Evolutionary conservation across 176 grass and related monocot species (phyloP).

Genomic region (Aegilops longissima): DNA sequence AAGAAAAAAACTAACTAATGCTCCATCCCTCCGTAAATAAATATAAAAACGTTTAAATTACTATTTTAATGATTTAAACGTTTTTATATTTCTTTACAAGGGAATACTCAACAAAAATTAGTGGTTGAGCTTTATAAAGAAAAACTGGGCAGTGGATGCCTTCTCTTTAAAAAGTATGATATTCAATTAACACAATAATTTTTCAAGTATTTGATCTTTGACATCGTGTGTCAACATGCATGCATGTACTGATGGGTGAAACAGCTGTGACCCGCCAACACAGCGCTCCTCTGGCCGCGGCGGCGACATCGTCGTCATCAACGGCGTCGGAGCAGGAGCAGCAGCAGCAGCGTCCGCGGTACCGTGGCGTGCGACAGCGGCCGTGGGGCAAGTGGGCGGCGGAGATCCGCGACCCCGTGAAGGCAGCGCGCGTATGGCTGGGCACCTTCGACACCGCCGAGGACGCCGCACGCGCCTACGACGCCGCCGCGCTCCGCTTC

Average conservation of each 20-base stretch:
- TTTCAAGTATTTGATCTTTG: background rate
- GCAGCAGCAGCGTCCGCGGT: slow-evolving; percentile 29
- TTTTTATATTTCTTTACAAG: too few species aligned
- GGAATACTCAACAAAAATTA: background rate
- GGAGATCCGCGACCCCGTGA: slow-evolving; percentile 79
- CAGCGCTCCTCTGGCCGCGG: background rate
- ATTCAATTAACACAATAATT: background rate
- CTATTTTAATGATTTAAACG: too few species aligned
- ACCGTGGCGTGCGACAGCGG: slow-evolving; percentile 83
- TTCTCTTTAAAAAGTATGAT: background rate
- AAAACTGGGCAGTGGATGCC: too few species aligned
- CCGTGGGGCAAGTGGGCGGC: slow-evolving; percentile 98
- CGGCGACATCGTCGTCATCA: background rate
- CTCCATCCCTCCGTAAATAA: too few species aligned
- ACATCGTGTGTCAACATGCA: background rate
- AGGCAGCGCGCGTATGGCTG: slow-evolving; percentile 53
- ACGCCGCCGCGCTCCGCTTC: slow-evolving; percentile 51
- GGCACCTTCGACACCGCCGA: slow-evolving; percentile 58
- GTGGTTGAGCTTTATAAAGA: background rate
- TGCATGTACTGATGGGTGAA: background rate
- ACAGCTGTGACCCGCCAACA: slow-evolving; percentile 9
- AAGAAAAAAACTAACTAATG: background rate
- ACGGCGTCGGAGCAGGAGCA: background rate
- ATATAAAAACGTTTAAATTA: too few species aligned
- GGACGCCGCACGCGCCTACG: slow-evolving; percentile 58